These are phyloP conservation scores for Hypholoma fasciculare DNA, from an alignment of 768 basidiomycete species.

Conservation along the genomic window DNA sequence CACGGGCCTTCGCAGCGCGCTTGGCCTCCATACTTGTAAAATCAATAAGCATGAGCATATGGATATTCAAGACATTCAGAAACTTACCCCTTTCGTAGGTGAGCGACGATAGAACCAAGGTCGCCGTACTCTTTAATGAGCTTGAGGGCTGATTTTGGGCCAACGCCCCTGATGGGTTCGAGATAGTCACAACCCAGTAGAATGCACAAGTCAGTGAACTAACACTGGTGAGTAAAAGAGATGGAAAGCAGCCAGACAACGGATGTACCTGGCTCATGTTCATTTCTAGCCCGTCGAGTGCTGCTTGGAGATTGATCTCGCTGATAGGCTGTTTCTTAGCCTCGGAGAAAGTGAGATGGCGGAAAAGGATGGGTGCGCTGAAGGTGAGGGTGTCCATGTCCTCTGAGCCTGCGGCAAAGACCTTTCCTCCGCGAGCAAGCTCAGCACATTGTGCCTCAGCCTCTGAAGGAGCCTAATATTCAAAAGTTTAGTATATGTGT, in stretches of 20 bases:
- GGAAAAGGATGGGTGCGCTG: constrained; percentile 84
- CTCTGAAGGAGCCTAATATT: constrained; percentile 87
- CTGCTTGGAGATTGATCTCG: constrained; percentile 82
- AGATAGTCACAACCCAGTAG: constrained; percentile 98
- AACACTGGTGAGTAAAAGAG: not conserved
- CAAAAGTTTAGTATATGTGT: constrained; percentile 2
- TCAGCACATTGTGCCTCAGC: constrained; percentile 99
- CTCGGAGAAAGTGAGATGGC: constrained; percentile 97
- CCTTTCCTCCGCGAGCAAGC: constrained; percentile 94
- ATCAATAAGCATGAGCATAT: not conserved
- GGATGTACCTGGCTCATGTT: constrained; percentile 77
- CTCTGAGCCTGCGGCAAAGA: constrained; percentile 97
- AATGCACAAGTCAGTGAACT: constrained; percentile 98
- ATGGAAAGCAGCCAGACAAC: not conserved
- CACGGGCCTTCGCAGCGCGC: constrained; percentile 31
- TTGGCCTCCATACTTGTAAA: constrained; percentile 42
- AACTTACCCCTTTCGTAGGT: constrained; percentile 74
- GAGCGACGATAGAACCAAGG: constrained; percentile 71
- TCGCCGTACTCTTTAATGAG: constrained; percentile 80
- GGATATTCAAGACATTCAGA: not conserved
- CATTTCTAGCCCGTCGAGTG: constrained; percentile 89
- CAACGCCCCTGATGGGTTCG: constrained; percentile 96
- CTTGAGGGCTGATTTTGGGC: constrained; percentile 94
- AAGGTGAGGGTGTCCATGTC: constrained; percentile 99
- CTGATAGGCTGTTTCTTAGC: constrained; percentile 96